Evolutionary conservation across 1,284 basidiomycete genomes (phyloP).

Genomic region (Golubevia sp.): DNA sequence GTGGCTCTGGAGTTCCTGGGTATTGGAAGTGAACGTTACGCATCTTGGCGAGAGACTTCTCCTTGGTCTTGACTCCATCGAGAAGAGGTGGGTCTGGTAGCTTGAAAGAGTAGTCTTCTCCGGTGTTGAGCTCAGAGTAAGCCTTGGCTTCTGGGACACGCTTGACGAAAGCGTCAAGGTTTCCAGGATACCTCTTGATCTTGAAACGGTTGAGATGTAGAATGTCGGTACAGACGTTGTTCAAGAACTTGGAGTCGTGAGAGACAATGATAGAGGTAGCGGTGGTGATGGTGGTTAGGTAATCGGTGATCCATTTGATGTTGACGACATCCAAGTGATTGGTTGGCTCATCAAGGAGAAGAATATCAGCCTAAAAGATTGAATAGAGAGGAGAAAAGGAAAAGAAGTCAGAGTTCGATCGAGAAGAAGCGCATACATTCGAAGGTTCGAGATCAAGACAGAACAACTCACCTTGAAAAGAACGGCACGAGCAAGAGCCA

Average conservation of each 20-base stretch:
- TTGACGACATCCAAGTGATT: conserved; percentile 62
- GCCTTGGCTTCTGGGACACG: conserved; percentile 58
- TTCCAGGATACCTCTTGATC: conserved; percentile 61
- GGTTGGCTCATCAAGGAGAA: conserved; percentile 61
- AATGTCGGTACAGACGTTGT: conserved; percentile 61
- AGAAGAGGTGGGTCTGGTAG: conserved; percentile 61
- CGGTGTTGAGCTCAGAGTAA: conserved; percentile 59
- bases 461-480: too few species aligned
- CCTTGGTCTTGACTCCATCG: conserved; percentile 62
- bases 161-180: conserved; percentile 60
- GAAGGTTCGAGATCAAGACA: too few species aligned
- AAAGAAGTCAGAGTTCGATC: too few species aligned
- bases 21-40: conserved; percentile 59
- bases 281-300: conserved; percentile 39
- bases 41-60: conserved; percentile 62
- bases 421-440: too few species aligned
- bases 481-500: conserved; percentile 60
- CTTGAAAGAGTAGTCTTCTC: conserved; percentile 62
- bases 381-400: too few species aligned
- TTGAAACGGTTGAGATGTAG: conserved; percentile 62
- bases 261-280: conserved; percentile 61
- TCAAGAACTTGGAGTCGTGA: conserved; percentile 61
- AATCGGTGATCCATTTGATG: conserved; percentile 61
- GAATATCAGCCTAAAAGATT: conserved; percentile 62
- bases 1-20: conserved; percentile 53